Conservation (phyloP, 2,329 filamentous ascomycete genomes). For the Coniochaeta sp. region DNA sequence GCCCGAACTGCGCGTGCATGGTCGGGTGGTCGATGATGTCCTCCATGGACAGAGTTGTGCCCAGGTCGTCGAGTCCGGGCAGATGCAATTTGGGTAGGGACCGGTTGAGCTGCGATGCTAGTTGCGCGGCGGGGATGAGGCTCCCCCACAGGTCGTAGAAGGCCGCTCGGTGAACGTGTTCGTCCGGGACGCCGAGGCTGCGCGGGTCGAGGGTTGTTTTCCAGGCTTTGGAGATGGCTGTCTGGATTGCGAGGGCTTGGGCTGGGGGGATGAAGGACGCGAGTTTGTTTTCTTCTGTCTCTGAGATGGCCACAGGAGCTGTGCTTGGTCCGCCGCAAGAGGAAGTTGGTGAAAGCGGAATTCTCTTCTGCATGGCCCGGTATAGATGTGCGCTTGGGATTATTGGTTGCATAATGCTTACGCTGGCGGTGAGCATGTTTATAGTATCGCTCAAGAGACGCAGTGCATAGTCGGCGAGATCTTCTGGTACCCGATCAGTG, state of each 20-base stretch:
- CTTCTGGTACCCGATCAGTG: conserved; percentile 31
- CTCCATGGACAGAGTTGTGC: conserved; percentile 33
- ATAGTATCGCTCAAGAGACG: conserved; percentile 37
- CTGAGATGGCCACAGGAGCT: neutral
- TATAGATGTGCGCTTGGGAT: conserved; percentile 35
- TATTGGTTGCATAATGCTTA: conserved; percentile 37
- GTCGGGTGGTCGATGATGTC: conserved; percentile 44
- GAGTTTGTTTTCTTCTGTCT: conserved; percentile 11
- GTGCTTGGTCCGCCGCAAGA: conserved; percentile 4
- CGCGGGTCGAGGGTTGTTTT: conserved; percentile 32
- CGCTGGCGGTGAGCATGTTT: conserved; percentile 37
- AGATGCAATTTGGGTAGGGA: conserved; percentile 29
- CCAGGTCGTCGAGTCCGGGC: conserved; percentile 22
- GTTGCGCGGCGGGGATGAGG: conserved; percentile 38
- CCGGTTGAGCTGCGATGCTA: conserved; percentile 36
- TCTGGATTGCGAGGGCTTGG: conserved; percentile 32
- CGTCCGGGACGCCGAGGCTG: conserved; percentile 28
- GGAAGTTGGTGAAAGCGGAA: conserved; percentile 24
- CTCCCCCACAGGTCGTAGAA: conserved; percentile 46
- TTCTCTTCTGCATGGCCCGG: conserved; percentile 27
- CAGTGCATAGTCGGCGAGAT: conserved; percentile 36
- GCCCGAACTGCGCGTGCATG: conserved; percentile 40
- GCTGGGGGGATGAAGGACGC: conserved; percentile 22
- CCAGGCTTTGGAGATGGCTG: conserved; percentile 36
- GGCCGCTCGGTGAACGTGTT: conserved; percentile 33